These are phyloP conservation scores for Corniculantispora saksenae DNA, from an alignment of 2,329 filamentous ascomycete species.

Conservation along the genomic window DNA sequence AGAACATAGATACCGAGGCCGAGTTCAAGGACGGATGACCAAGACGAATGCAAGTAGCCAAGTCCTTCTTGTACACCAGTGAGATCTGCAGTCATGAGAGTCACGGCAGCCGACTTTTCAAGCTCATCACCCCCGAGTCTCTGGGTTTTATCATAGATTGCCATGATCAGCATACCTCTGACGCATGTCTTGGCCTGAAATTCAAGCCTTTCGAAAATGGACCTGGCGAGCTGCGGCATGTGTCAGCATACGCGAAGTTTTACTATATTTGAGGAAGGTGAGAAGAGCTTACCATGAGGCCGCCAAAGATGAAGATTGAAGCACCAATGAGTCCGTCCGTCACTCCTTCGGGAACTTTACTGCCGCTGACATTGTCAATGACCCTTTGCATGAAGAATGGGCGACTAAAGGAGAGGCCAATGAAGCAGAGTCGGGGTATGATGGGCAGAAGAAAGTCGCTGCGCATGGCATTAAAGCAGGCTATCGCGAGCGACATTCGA, in stretches of 20 bases:
- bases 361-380: neutral
- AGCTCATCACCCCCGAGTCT: neutral
- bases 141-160: neutral
- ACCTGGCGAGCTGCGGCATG: neutral
- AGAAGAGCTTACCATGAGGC: neutral
- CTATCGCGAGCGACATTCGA: neutral
- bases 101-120: neutral
- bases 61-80: neutral
- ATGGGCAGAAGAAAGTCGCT: neutral
- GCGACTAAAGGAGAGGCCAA: neutral
- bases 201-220: neutral
- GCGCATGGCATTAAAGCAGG: neutral
- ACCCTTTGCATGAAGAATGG: constrained; percentile 3
- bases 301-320: neutral
- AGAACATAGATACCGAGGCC: neutral
- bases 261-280: too few species aligned
- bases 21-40: neutral
- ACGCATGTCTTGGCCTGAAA: neutral
- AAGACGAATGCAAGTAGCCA: neutral
- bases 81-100: neutral
- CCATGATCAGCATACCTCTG: constrained; percentile 2
- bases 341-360: neutral
- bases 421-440: neutral
- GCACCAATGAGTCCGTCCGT: constrained; percentile 3
- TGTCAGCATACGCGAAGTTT: neutral